phyloP scores from a whole-genome alignment of 1,284 basidiomycete genomes.

The Pyrrhoderma lamaoense region DNA sequence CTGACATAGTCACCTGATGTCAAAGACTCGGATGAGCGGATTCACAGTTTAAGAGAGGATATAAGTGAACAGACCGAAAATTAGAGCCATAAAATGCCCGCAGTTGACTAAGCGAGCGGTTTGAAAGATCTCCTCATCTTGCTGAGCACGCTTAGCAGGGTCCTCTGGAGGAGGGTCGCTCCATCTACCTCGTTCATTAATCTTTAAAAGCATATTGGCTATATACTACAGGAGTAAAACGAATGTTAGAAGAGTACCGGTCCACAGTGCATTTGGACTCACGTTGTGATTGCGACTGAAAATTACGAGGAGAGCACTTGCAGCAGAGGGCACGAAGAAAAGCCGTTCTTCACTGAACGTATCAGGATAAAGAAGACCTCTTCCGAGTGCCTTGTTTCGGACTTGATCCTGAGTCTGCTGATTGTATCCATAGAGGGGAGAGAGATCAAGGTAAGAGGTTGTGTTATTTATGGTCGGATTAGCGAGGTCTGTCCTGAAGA shows the following conservation, averaged over 20 bases:
- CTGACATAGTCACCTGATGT: constrained; percentile 36
- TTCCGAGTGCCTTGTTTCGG: constrained; percentile 34
- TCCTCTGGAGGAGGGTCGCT: constrained; percentile 30
- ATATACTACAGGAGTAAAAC: constrained; percentile 38
- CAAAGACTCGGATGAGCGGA: too few species aligned
- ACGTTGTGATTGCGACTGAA: constrained; percentile 28
- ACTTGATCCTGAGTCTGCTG: constrained; percentile 30
- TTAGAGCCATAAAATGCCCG: constrained; percentile 37
- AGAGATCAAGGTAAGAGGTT: constrained; percentile 47
- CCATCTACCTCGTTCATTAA: constrained; percentile 42
- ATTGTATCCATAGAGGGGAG: constrained; percentile 33
- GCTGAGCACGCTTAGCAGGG: constrained; percentile 24
- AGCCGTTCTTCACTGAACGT: constrained; percentile 43
- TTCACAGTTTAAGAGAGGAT: too few species aligned
- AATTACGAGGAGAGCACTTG: constrained; percentile 29
- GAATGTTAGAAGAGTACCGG: background rate
- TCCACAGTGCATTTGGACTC: background rate
- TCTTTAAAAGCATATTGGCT: constrained; percentile 42
- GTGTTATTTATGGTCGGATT: constrained; percentile 44
- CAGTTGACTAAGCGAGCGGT: constrained; percentile 45
- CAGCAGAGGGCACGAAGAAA: constrained; percentile 33
- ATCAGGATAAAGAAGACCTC: constrained; percentile 38
- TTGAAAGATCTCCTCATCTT: constrained; percentile 52
- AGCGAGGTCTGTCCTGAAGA: constrained; percentile 35
- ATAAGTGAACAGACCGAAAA: constrained; percentile 27